phyloP scores from a whole-genome alignment of 164 flowering plant species.

The Kingdonia uniflora region DNA sequence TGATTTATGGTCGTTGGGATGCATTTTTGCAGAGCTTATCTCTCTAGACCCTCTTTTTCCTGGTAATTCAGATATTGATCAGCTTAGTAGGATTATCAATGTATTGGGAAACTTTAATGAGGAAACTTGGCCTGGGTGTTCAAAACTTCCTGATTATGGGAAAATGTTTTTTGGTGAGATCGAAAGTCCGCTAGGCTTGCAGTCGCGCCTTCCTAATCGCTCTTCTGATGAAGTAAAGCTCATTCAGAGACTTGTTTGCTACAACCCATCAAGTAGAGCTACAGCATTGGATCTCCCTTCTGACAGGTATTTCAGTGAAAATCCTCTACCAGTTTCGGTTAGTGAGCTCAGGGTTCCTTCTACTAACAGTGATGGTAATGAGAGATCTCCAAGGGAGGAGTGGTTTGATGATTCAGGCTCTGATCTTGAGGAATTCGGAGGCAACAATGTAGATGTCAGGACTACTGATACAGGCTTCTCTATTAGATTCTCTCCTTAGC shows the following conservation, averaged over 20 bases:
- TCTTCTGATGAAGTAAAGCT: conserved; percentile 49
- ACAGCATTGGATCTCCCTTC: conserved; percentile 68
- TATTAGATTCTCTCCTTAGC: conserved; percentile 33
- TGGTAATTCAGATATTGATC: conserved; percentile 89
- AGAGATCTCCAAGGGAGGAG: conserved; percentile 32
- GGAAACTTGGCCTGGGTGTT: conserved; percentile 65
- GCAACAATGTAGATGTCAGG: conserved; percentile 28
- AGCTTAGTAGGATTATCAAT: conserved; percentile 52
- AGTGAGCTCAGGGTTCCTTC: conserved; percentile 62
- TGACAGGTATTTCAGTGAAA: conserved; percentile 61
- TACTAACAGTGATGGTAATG: conserved; percentile 33
- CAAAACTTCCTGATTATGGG: conserved; percentile 63
- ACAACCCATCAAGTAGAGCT: conserved; percentile 64
- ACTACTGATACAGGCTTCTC: conserved; percentile 54
- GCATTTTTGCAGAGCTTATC: conserved; percentile 83
- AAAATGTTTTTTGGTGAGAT: conserved; percentile 56
- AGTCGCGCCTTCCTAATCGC: conserved; percentile 41
- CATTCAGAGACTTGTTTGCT: conserved; percentile 51
- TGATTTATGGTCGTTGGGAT: conserved; percentile 92
- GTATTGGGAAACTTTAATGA: conserved; percentile 67
- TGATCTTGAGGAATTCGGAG: conserved; percentile 52
- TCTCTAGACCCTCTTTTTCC: conserved; percentile 78
- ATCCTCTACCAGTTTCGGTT: conserved; percentile 63
- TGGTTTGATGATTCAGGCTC: conserved; percentile 62
- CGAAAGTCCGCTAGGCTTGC: conserved; percentile 52